Conservation (phyloP, 345 rosid genomes). For the Ceriops tagal region DNA sequence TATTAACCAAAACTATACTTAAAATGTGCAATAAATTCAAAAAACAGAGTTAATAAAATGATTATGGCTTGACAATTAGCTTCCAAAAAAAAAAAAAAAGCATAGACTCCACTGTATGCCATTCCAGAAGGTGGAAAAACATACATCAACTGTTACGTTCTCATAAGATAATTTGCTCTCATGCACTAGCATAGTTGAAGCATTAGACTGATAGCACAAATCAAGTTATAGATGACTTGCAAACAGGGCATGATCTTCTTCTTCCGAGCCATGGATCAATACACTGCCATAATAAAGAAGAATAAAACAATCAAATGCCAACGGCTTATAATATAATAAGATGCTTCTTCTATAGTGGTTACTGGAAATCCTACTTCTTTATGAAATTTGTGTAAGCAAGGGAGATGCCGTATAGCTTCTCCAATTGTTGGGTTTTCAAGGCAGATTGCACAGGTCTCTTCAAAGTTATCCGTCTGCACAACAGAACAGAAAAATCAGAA, state of each 20-base stretch:
- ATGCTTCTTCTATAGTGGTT: conserved; percentile 2
- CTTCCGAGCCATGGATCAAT: conserved; percentile 93
- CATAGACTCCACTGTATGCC: not conserved
- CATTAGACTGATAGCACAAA: not conserved
- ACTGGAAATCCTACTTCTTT: conserved; percentile 53
- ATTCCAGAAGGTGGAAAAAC: conserved; percentile 1
- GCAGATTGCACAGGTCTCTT: conserved; percentile 79
- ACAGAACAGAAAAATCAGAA: not conserved
- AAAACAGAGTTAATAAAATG: not conserved
- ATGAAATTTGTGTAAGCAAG: conserved; percentile 97
- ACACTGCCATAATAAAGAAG: conserved; percentile 53
- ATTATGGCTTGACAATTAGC: not conserved
- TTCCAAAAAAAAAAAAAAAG: not conserved
- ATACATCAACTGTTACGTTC: conserved; percentile 1
- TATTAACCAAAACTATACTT: not conserved
- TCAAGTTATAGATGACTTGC: conserved; percentile 74
- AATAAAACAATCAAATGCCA: conserved; percentile 5
- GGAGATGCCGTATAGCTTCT: conserved; percentile 86
- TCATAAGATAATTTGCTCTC: not conserved
- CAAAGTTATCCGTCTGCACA: conserved; percentile 52
- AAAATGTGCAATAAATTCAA: no score
- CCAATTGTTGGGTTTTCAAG: conserved; percentile 74
- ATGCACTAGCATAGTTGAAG: not conserved
- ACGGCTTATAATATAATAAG: conserved; percentile 1
- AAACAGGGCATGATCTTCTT: conserved; percentile 78